Percentiles rank a stretch among this genome's conserved stretches.
phyloP scores from a whole-genome alignment of 2,329 filamentous ascomycete genomes.

The Aspergillus fructus region DNA sequence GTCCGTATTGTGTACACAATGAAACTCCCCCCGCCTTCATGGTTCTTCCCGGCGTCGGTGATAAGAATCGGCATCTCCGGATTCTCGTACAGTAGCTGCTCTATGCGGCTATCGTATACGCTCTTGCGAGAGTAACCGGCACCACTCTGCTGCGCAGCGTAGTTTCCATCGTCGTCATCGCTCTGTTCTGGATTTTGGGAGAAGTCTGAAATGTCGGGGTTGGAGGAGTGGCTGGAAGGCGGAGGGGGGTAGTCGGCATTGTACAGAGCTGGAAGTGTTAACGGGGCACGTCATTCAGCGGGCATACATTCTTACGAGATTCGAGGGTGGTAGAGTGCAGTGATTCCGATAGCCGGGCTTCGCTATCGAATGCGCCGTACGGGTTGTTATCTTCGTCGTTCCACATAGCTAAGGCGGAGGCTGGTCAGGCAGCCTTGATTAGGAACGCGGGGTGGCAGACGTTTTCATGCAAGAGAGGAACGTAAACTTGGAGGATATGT shows the following conservation, averaged over 20 bases:
- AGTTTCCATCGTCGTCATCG: constrained; percentile 59
- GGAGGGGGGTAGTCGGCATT: constrained; percentile 63
- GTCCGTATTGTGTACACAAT: constrained; percentile 98
- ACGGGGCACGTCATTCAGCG: not conserved
- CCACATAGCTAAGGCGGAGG: constrained; percentile 68
- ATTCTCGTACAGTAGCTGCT: constrained; percentile 96
- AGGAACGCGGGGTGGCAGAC: not conserved
- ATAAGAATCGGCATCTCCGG: constrained; percentile 88
- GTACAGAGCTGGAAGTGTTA: constrained; percentile 48
- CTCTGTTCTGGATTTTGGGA: constrained; percentile 55
- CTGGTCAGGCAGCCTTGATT: constrained; percentile 20
- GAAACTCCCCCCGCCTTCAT: constrained; percentile 85
- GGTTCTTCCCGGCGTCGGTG: constrained; percentile 91
- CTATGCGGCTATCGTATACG: constrained; percentile 90
- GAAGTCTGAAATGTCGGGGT: constrained; percentile 63
- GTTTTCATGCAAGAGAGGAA: not conserved
- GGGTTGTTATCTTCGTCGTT: constrained; percentile 99
- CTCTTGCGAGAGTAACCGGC: constrained; percentile 61
- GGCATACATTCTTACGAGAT: constrained; percentile 49
- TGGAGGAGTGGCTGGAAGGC: constrained; percentile 69
- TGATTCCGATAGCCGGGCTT: constrained; percentile 71
- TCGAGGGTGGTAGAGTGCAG: constrained; percentile 56
- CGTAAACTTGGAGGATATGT: not conserved
- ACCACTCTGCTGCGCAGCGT: constrained; percentile 53
- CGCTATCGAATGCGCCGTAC: constrained; percentile 89